Base-by-base conservation (phyloP, 2,329 filamentous ascomycete species). In the Lecanicillium sp. region DNA sequence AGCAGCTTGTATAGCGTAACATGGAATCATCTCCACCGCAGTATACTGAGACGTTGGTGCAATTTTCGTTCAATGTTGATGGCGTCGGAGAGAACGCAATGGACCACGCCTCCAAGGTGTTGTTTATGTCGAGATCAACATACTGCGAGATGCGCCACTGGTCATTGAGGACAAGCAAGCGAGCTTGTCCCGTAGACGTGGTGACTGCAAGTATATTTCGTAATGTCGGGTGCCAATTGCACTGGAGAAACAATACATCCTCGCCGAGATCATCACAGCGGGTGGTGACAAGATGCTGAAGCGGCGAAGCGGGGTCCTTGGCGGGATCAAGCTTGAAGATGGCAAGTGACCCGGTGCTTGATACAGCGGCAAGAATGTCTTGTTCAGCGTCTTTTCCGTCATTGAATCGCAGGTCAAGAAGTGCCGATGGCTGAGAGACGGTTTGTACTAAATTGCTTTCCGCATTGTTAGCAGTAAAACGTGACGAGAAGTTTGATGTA, bases 321-420 rank as follows among this genome's bases (percentile, higher is more conserved):
- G 48, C 44, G 35, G 68, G 68, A 8, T 67, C 52, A 32, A 82
- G 61, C 46, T 57, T 66, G 58, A 82, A 87, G 36, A 90, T 66
- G 1, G 72, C 72, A 11, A 94, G 62, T 0, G 72, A 71, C 0
- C 83, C 86, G 1, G 83, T 86, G 45, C 87, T 95, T 2, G 84
- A 86, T 8, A 87, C 86, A 3, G 82, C 78, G 9, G 79, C 87
- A 38, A 94, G 71, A 4, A 84, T 62, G 20, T 71, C 68, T 36
- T 60, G 62, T 7, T 51, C 51, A 38, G 68, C 57, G 2, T 52
- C 46, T 37, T 61, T 54, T 2, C 31, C 39, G 12, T 74, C 77
- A 44, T 81, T 77, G 58, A 96, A 97, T 49, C 89, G 86, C 20
- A 96, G 66, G 56, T 96, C 89, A 38, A 96, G 72, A 19, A 96